These are phyloP conservation scores for Nasturtium officinale DNA, from an alignment of 345 rosid genomes.

Conservation along the genomic window DNA sequence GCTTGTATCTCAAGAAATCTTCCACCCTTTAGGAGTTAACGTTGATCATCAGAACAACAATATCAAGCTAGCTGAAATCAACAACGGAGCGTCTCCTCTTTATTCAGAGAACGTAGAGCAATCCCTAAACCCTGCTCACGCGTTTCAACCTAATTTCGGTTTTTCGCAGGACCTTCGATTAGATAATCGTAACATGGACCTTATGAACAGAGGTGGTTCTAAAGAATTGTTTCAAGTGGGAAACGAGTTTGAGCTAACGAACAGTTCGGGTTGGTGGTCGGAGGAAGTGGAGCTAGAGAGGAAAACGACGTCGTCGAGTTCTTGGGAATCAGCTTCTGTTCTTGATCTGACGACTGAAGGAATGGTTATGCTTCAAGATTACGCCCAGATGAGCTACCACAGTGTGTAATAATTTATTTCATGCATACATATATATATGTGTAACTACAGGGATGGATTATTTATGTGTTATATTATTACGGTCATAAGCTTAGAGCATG, in stretches of 20 bases:
- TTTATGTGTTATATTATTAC: slow-evolving; percentile 28
- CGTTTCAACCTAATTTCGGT: slow-evolving; percentile 33
- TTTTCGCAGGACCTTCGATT: slow-evolving; percentile 37
- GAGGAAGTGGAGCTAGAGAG: slow-evolving; percentile 56
- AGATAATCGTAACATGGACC: slow-evolving; percentile 37
- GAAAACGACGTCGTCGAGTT: slow-evolving; percentile 58
- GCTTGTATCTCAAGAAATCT: slow-evolving; percentile 38
- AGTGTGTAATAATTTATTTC: slow-evolving; percentile 44
- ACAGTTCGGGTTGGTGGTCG: slow-evolving; percentile 70
- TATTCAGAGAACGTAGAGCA: slow-evolving; percentile 36
- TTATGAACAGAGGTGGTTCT: slow-evolving; percentile 34
- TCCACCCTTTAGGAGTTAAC: slow-evolving; percentile 24
- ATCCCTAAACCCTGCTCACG: slow-evolving; percentile 33
- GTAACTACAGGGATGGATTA: slow-evolving; percentile 41
- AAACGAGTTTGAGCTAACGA: slow-evolving; percentile 61
- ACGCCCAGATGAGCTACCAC: slow-evolving; percentile 53
- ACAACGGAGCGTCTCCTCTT: slow-evolving; percentile 37
- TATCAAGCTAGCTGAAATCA: slow-evolving; percentile 30
- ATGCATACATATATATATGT: slow-evolving; percentile 11
- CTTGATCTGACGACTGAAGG: slow-evolving; percentile 48
- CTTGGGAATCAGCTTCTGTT: slow-evolving; percentile 65
- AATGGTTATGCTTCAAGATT: slow-evolving; percentile 62
- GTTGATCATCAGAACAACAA: slow-evolving; percentile 24
- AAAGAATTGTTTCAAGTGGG: slow-evolving; percentile 47
- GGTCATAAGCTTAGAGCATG: slow-evolving; percentile 42